Evolutionary conservation across 2,329 filamentous ascomycete genomes (phyloP).

Genomic region (Microcyclosporella mali): DNA sequence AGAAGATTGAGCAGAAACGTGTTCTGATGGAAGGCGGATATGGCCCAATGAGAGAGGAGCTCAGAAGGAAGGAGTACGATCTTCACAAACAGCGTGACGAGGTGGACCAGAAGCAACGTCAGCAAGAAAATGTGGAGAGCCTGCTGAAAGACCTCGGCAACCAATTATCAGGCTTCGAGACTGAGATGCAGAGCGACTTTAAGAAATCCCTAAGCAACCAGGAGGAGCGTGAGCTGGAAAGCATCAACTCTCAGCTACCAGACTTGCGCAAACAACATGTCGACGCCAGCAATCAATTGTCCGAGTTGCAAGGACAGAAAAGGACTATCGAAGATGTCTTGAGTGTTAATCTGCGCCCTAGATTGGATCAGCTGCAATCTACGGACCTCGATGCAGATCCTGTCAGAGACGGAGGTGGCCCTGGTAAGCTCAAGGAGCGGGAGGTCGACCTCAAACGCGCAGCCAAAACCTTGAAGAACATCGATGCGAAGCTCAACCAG

Average conservation of each 20-base stretch:
- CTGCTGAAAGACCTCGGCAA: slow-evolving; percentile 54
- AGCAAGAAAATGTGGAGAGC: slow-evolving; percentile 63
- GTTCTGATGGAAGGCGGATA: slow-evolving; percentile 75
- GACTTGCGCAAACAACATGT: slow-evolving; percentile 71
- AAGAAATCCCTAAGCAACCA: slow-evolving; percentile 77
- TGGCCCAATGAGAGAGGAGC: slow-evolving; percentile 69
- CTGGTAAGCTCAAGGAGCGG: slow-evolving; percentile 64
- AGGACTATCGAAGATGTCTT: slow-evolving; percentile 79
- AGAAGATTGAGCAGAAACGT: slow-evolving; percentile 73
- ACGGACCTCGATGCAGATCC: slow-evolving; percentile 62
- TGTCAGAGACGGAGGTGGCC: slow-evolving; percentile 48
- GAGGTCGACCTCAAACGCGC: slow-evolving; percentile 76
- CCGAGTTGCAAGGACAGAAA: slow-evolving; percentile 74
- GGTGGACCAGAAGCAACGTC: slow-evolving; percentile 63
- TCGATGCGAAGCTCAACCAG: slow-evolving; percentile 64
- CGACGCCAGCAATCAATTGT: slow-evolving; percentile 64
- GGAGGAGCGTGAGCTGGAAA: slow-evolving; percentile 77
- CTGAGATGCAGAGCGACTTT: slow-evolving; percentile 79
- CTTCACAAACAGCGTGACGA: slow-evolving; percentile 67
- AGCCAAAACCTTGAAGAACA: slow-evolving; percentile 58
- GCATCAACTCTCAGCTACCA: slow-evolving; percentile 62
- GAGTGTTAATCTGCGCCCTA: slow-evolving; percentile 79
- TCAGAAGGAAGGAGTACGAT: slow-evolving; percentile 67
- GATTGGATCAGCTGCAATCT: slow-evolving; percentile 76
- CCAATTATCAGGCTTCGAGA: slow-evolving; percentile 68